phyloP scores from a whole-genome alignment of 306 rosid genomes.

The Rubus idaeus region DNA sequence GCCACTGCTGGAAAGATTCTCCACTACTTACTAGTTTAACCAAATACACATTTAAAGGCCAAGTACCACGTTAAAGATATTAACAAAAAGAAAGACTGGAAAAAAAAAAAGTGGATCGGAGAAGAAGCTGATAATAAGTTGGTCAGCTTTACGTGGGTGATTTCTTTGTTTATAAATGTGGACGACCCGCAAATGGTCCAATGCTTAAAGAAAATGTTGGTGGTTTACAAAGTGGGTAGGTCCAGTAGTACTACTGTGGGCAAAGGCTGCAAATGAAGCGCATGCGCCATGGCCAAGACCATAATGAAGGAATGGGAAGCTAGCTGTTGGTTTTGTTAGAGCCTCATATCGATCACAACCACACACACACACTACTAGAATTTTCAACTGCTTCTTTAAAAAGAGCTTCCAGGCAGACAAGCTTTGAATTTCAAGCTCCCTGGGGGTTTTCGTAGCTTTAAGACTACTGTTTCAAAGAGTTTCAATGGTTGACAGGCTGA shows the following conservation, averaged over 20 bases:
- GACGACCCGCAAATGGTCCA: slow-evolving; percentile 8
- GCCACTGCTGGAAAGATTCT: slow-evolving; percentile 21
- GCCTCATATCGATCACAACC: neutral
- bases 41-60: neutral
- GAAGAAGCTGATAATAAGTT: neutral
- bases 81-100: neutral
- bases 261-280: slow-evolving; percentile 12
- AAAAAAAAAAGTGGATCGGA: neutral
- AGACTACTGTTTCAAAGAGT: neutral
- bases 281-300: slow-evolving; percentile 6
- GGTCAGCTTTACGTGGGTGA: slow-evolving; percentile 10
- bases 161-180: neutral
- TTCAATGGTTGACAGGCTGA: neutral
- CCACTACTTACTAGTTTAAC: slow-evolving; percentile 1
- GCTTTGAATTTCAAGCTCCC: neutral
- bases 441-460: neutral
- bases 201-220: neutral
- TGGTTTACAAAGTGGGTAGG: neutral
- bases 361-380: neutral
- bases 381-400: neutral
- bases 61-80: neutral
- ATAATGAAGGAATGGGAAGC: slow-evolving; percentile 10
- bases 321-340: neutral
- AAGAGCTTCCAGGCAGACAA: neutral
- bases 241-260: neutral